Conservation (phyloP, 2,329 filamentous ascomycete species). For the Fusarium humuli region DNA sequence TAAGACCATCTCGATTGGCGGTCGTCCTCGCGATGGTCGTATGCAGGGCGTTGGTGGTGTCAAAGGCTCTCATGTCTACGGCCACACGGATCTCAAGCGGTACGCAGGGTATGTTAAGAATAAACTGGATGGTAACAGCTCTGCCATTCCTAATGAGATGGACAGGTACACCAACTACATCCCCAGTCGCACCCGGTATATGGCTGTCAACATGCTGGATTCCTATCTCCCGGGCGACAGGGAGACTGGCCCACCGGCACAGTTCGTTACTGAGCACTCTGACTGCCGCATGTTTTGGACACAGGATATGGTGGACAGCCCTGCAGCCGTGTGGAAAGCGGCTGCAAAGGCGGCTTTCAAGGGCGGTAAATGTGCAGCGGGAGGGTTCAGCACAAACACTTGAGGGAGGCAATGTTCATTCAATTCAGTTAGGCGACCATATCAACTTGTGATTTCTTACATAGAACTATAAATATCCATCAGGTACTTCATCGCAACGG, state of each 20-base stretch:
- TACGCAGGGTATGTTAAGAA: neutral
- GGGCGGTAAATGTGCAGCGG: too few species aligned
- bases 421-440: too few species aligned
- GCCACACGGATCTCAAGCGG: neutral
- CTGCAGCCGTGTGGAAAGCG: too few species aligned
- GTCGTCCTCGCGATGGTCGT: neutral
- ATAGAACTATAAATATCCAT: too few species aligned
- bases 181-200: neutral
- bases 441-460: too few species aligned
- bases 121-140: neutral
- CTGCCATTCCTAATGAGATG: neutral
- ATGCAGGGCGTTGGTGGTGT: neutral
- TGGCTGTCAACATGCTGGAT: neutral
- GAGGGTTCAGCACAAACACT: too few species aligned
- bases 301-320: too few species aligned
- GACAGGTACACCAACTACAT: neutral
- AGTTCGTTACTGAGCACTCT: neutral
- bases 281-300: neutral
- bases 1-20: neutral
- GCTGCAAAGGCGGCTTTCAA: too few species aligned
- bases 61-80: neutral
- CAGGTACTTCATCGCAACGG: too few species aligned
- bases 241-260: neutral
- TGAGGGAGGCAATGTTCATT: too few species aligned
- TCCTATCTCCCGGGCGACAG: neutral